A percentile compares a stretch with the other conserved stretches of the same genome.
These are phyloP conservation scores for Akanthomyces uredinophilus DNA, from an alignment of 2,329 filamentous ascomycete genomes.

Conservation along the genomic window DNA sequence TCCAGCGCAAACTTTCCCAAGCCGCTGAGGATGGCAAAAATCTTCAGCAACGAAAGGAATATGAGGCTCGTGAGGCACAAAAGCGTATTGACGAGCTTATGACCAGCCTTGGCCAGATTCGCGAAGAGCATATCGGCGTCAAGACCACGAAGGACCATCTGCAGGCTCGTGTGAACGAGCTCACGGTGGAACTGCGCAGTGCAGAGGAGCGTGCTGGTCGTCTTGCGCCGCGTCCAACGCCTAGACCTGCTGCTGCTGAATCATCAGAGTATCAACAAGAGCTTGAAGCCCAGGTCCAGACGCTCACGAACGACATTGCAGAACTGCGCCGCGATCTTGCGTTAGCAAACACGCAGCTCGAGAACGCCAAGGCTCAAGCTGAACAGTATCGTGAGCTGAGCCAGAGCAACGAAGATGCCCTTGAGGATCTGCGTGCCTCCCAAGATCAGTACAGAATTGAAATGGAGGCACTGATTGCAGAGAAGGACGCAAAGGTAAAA, in stretches of 20 bases:
- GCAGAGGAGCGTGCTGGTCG: conserved; percentile 83
- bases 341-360: conserved; percentile 71
- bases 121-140: conserved; percentile 78
- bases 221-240: conserved; percentile 72
- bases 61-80: conserved; percentile 80
- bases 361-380: conserved; percentile 72
- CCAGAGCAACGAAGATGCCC: conserved; percentile 79
- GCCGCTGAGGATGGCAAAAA: conserved; percentile 84
- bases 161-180: conserved; percentile 80
- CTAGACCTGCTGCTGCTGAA: conserved; percentile 47
- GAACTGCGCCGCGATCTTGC: conserved; percentile 87
- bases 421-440: conserved; percentile 71
- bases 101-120: conserved; percentile 68
- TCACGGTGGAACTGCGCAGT: conserved; percentile 80
- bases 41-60: conserved; percentile 77
- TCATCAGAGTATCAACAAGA: conserved; percentile 43
- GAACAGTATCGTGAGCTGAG: conserved; percentile 88
- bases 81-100: conserved; percentile 91
- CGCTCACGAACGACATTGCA: conserved; percentile 75
- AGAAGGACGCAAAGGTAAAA: conserved; percentile 74
- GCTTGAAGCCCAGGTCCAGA: conserved; percentile 62
- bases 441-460: conserved; percentile 87
- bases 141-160: conserved; percentile 89
- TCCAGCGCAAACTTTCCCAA: conserved; percentile 76
- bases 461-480: conserved; percentile 66